Evolutionary conservation across 106 monocot species (phyloP), one percentile per base, ranked within the genome.

Genomic region (Dendrobium chrysotoxum): DNA sequence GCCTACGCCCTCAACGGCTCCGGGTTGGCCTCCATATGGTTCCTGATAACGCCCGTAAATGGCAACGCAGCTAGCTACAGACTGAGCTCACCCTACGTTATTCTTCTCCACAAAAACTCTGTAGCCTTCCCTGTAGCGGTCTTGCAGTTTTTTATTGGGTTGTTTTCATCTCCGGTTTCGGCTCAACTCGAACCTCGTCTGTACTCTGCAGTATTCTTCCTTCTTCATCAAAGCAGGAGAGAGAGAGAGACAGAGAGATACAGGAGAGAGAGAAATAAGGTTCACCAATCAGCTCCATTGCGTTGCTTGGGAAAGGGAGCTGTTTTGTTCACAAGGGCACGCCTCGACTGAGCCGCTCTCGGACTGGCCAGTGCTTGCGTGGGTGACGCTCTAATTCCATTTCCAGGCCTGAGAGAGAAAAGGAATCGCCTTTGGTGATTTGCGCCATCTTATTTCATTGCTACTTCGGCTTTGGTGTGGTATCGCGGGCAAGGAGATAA

Each of bases 331-430:
- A 71, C 74, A 71, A n/a, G 40, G 21, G 74, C 74, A 42, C 41
- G 74, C 74, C 74, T 75, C 41, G 74, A 21, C 74, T 75, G 47
- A 76, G 76, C 46, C 47, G 74, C 50, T 50, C 74, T 41, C 41
- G 74, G 12, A 18, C 75, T 46, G 46, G 46, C 74, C 47, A 9
- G 47, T 47, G 46, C 47, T 76, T 76, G 76, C 76, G 76, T 76
- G 76, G 28, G 46, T 17, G 17, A 47, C 28, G 47, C 76, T 47
- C 46, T 20, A 74, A 74, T 74, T 76, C 47, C 47, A 25, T 76
- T 28, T 40, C 1, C 46, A 40, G 76, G 76, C 23, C 76, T 46
- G 47, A 47, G 25, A 75, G 8, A 45, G 47, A 50, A 40, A 76
- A 11, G 41, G 28, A 47, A 76, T 45, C 44, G 76, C 23, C 76